phyloP scores from a whole-genome alignment of 163 green algal species.

The Volvox carteri region DNA sequence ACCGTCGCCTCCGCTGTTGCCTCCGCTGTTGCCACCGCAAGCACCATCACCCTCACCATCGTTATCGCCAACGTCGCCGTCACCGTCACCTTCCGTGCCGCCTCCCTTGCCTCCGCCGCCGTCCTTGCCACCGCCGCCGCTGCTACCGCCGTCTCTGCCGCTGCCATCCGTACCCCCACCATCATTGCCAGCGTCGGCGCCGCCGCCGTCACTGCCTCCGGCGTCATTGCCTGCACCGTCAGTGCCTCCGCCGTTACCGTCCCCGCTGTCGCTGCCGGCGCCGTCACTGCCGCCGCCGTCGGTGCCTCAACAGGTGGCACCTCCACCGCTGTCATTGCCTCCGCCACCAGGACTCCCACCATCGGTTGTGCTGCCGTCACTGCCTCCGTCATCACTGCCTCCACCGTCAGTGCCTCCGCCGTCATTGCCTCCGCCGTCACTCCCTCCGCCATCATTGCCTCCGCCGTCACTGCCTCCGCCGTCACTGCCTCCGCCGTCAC shows the following conservation, averaged over 20 bases:
- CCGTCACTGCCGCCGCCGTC: background rate
- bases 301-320: background rate
- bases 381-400: too few species aligned
- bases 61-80: background rate
- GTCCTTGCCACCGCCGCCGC: background rate
- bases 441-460: too few species aligned
- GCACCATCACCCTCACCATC: background rate
- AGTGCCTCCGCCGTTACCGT: too few species aligned
- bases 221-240: too few species aligned
- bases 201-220: background rate
- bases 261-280: background rate
- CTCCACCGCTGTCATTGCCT: background rate
- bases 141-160: background rate
- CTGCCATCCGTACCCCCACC: background rate
- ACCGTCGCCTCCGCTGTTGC: background rate
- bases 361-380: too few species aligned
- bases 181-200: background rate
- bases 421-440: background rate
- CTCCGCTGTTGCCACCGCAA: background rate
- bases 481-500: background rate
- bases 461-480: background rate
- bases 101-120: background rate
- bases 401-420: background rate
- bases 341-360: background rate
- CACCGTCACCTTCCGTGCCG: background rate